Evolutionary conservation across 257 asterid species (phyloP), one percentile per base, ranked within the genome.

Genomic region (Jasminum sambac): DNA sequence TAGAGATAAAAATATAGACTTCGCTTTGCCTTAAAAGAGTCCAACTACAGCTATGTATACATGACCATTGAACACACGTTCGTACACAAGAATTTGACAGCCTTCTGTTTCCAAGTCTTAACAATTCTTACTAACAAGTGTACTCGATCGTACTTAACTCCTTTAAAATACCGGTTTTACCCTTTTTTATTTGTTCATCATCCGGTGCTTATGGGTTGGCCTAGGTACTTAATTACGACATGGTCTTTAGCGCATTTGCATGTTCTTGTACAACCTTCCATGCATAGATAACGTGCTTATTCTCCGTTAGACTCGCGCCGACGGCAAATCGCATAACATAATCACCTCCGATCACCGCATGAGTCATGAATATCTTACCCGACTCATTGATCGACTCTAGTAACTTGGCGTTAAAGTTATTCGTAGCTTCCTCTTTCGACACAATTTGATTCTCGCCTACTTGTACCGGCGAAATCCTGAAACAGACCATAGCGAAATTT

Each of bases 211-310:
- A n/a, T n/a, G n/a, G n/a, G n/a, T n/a, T n/a, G n/a, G n/a, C n/a
- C n/a, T n/a, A n/a, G n/a, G n/a, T n/a, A n/a, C 50, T 57, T 46
- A 12, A 17, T 69, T 26, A 75, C 3, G 84, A 77, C 25, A 34
- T 63, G 24, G 62, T 74, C 5, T 84, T 59, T 60, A 87, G 40
- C 0, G 84, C 82, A 36, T 81, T 77, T 19, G 95, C 83, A 78
- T 82, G 92, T 16, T 90, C 87, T 25, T 88, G 90, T 6, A 90
- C 81, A 16, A 80, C 77, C 63, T 90, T 86, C 92, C 96, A 90
- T 2, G 96, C 96, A 48, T 72, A 64, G 25, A 63, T 87, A 0
- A 90, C 88, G 57, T 90, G 96, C 66, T 88, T 19, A 46, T 82
- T 83, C 17, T 86, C 89, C 0, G 93, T 86, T 30, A 88, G 76